Evolutionary conservation across 176 grass and related monocot genomes (phyloP).

Genomic region (Carex littledalei): DNA sequence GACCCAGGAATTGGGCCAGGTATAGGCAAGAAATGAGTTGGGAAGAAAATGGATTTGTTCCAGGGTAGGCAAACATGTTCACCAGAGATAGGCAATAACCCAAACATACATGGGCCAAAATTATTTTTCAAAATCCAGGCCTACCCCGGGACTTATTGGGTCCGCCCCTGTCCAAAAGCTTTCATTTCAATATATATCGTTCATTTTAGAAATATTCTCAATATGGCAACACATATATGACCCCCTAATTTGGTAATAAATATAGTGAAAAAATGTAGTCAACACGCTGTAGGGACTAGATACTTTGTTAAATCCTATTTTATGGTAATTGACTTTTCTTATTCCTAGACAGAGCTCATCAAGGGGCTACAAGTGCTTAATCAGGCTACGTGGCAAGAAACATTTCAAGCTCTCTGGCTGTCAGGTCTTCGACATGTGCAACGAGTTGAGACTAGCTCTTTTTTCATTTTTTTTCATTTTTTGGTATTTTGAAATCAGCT

Average conservation of each 20-base stretch:
- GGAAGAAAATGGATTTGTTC: too few species aligned
- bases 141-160: too few species aligned
- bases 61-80: too few species aligned
- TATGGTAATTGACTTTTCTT: conserved; percentile 10
- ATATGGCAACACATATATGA: neutral
- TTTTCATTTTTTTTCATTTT: conserved; percentile 5
- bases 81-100: too few species aligned
- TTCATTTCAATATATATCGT: too few species aligned
- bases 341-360: conserved; percentile 51
- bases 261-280: neutral
- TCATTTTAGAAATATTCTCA: neutral
- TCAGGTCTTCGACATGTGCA: conserved; percentile 62
- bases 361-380: conserved; percentile 74
- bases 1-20: too few species aligned
- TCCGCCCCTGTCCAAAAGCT: neutral
- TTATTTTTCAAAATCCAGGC: too few species aligned
- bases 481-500: neutral
- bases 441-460: conserved; percentile 51
- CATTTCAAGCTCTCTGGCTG: conserved; percentile 86
- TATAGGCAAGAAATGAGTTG: too few species aligned
- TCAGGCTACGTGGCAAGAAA: conserved; percentile 78
- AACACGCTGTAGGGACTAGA: neutral
- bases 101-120: too few species aligned
- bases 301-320: neutral
- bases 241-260: neutral